A percentile compares a stretch with the other conserved stretches of the same genome.
Evolutionary conservation across 2,329 filamentous ascomycete species (phyloP).

Genomic region (Onygenales sp.): DNA sequence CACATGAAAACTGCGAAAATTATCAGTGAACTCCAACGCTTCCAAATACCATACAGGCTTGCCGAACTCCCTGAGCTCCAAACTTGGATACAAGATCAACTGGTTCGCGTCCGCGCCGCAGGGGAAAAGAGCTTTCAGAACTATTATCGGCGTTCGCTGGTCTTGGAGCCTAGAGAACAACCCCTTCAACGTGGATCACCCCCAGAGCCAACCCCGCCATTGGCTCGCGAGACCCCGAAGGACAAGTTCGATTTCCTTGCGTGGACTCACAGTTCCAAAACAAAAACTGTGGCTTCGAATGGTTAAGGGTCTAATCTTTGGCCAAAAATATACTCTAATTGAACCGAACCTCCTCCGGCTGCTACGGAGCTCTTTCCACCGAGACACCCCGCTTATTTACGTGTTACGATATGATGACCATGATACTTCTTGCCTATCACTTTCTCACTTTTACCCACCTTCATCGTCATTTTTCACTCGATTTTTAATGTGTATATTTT

Average conservation of each 20-base stretch:
- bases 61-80: constrained; percentile 79
- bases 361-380: no score
- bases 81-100: constrained; percentile 80
- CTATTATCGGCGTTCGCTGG: constrained; percentile 73
- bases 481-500: background rate
- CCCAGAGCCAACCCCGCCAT: constrained; percentile 17
- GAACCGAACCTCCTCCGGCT: background rate
- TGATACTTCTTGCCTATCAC: constrained; percentile 6
- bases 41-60: constrained; percentile 86
- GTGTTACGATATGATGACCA: constrained; percentile 15
- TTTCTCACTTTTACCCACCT: constrained; percentile 1
- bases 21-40: constrained; percentile 88
- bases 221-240: constrained; percentile 31
- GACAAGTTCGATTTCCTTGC: constrained; percentile 45
- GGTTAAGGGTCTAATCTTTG: constrained; percentile 13
- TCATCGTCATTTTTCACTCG: background rate
- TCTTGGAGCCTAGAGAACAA: constrained; percentile 59
- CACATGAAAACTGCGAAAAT: constrained; percentile 90
- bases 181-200: constrained; percentile 13
- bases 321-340: constrained; percentile 4
- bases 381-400: constrained; percentile 7
- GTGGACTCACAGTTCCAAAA: constrained; percentile 39
- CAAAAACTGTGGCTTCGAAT: constrained; percentile 28
- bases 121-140: constrained; percentile 54
- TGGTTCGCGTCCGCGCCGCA: constrained; percentile 60